A percentile compares a stretch with the other conserved stretches of the same genome.
These are phyloP conservation scores for Cubamyces lactineus DNA, from an alignment of 768 basidiomycete species.

Conservation along the genomic window DNA sequence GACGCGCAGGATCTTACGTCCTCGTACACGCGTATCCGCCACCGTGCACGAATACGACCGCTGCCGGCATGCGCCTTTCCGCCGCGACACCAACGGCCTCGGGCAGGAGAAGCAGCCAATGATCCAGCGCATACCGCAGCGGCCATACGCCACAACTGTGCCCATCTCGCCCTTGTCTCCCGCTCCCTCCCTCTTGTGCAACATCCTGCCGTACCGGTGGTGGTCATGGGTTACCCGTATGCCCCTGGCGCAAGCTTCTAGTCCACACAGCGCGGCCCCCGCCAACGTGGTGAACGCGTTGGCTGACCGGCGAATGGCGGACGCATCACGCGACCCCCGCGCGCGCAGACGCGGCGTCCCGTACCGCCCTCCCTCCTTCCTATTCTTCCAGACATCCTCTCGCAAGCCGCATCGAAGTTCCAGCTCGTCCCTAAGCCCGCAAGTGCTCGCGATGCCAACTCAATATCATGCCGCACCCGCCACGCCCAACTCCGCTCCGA, in stretches of 20 bases:
- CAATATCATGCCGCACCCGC: not conserved
- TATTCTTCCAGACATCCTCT: not conserved
- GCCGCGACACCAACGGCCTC: too few relatives aligned
- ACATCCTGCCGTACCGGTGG: not conserved
- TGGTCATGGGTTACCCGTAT: not conserved
- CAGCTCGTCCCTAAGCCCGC: not conserved
- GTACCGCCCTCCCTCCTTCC: not conserved
- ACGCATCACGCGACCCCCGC: conserved; percentile 8
- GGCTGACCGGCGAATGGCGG: not conserved
- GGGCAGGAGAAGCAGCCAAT: too few relatives aligned
- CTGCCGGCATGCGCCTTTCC: not conserved
- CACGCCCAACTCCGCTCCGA: not conserved
- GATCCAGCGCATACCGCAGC: too few relatives aligned
- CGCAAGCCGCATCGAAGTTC: not conserved
- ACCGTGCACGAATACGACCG: not conserved
- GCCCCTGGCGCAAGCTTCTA: conserved; percentile 6
- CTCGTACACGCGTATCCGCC: not conserved
- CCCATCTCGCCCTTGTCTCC: not conserved
- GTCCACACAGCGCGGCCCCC: conserved; percentile 2
- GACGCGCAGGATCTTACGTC: not conserved
- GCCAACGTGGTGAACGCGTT: conserved; percentile 9
- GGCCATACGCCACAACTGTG: not conserved
- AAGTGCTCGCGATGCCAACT: too few relatives aligned
- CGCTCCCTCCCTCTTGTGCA: not conserved
- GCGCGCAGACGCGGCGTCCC: conserved; percentile 6